Evolutionary conservation across 169 alveolate species (phyloP), one percentile per base, ranked within the genome.

Genomic region (Plasmodium chabaudi): DNA sequence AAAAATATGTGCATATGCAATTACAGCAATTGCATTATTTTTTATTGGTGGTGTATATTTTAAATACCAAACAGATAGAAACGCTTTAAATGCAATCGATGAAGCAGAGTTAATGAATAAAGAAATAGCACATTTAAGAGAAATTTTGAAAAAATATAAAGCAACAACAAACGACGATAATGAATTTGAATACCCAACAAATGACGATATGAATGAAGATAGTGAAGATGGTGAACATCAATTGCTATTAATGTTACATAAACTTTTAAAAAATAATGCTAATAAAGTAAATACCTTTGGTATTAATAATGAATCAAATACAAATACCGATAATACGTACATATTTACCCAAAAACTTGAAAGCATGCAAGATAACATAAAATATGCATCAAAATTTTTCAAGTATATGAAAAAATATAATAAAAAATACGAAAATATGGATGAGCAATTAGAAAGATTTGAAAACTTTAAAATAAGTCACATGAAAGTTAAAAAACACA

Each of bases 391-490:
- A 9, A 51, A 65, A 68, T 82, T 82, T 82, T 57, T 19, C 13
- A 39, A 67, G 0, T 82, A 53, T 71, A 82, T 82, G 82, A 65
- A 82, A n/a, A 49, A 82, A 17, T 56, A 82, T 42, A 82, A 82
- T 61, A 82, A 72, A 42, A 57, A 47, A 10, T 82, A 82, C 44
- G 67, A 82, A 55, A 55, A 51, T 72, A 55, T 68, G 17, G 49
- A 53, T 9, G 90, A 82, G 55, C 69, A 82, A 47, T 67, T 82
- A 44, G 56, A 57, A 71, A 82, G 25, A 69, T 82, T 53, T 34
- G 72, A 82, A 67, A 65, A 67, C 4, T 82, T 82, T 63, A 82
- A 82, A 61, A 34, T 15, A 10, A 67, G 47, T 56, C 68, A 82
- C 67, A 42, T 55, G 46, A 68, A 57, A 39, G 44, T 68, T 21